Percentiles rank a stretch among this genome's conserved stretches.
Evolutionary conservation across 1,284 basidiomycete species (phyloP).

Genomic region (Pseudozyma tsukubaensis): DNA sequence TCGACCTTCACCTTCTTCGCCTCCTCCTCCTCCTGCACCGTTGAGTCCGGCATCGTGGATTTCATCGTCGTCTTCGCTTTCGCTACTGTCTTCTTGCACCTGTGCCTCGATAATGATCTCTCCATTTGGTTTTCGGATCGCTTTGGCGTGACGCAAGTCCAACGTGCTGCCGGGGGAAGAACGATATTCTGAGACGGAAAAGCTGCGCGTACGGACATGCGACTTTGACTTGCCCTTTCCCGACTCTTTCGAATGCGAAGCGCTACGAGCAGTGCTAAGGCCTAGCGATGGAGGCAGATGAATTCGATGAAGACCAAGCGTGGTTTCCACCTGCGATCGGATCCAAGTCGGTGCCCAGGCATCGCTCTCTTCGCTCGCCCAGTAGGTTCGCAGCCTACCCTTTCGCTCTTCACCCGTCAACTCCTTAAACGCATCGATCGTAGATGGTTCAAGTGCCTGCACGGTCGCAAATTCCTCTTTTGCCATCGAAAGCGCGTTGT

Average conservation of each 20-base stretch:
- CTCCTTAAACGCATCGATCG: conserved; percentile 10
- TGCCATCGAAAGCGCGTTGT: conserved; percentile 53
- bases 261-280: neutral
- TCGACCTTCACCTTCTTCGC: neutral
- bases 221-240: neutral
- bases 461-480: conserved; percentile 52
- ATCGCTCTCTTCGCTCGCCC: conserved; percentile 34
- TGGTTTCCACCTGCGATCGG: conserved; percentile 36
- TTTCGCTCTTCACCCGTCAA: conserved; percentile 16
- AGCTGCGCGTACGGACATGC: conserved; percentile 30
- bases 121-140: conserved; percentile 37
- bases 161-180: conserved; percentile 22
- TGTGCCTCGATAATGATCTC: conserved; percentile 51
- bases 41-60: neutral
- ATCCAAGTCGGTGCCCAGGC: conserved; percentile 51
- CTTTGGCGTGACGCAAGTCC: conserved; percentile 30
- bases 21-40: neutral
- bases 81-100: conserved; percentile 24
- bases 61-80: conserved; percentile 8
- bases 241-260: neutral
- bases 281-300: conserved; percentile 20
- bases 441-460: conserved; percentile 15
- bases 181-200: conserved; percentile 38
- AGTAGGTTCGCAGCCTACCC: conserved; percentile 21
- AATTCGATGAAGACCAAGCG: conserved; percentile 25